Evolutionary conservation across 139 green algal genomes (phyloP).

Genomic region (Coelastrella sp.): DNA sequence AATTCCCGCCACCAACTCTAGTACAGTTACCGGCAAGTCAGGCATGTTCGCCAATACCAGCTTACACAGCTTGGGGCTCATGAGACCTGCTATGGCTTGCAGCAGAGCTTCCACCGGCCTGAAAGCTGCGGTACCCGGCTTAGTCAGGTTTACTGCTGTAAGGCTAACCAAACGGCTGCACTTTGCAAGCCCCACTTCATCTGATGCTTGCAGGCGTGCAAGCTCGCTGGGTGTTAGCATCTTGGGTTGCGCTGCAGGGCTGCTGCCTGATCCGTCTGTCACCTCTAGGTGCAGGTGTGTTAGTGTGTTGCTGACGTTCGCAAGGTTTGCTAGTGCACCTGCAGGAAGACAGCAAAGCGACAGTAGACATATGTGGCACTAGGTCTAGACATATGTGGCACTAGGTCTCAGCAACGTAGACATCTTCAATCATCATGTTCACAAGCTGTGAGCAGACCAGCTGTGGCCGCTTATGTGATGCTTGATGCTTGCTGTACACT

Average conservation of each 20-base stretch:
- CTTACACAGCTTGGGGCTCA: not conserved
- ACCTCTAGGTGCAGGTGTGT: constrained; percentile 33
- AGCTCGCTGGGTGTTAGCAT: constrained; percentile 11
- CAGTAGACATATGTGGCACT: not conserved
- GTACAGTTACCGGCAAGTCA: not conserved
- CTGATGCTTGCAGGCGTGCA: constrained; percentile 17
- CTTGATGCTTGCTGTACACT: too few relatives aligned
- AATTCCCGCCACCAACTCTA: constrained; percentile 27
- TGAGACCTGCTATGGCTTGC: not conserved
- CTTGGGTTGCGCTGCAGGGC: not conserved
- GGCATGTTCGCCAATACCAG: constrained; percentile 21
- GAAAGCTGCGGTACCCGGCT: not conserved
- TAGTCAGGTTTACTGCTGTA: not conserved
- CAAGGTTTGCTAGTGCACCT: constrained; percentile 5
- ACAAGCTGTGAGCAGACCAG: too few relatives aligned
- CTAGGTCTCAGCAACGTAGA: not conserved
- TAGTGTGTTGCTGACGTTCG: not conserved
- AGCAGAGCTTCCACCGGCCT: constrained; percentile 16
- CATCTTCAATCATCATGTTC: too few relatives aligned
- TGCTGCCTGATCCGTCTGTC: not conserved
- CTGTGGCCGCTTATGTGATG: too few relatives aligned
- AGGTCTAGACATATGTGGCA: not conserved
- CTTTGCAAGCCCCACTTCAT: constrained; percentile 29
- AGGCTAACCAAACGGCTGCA: constrained; percentile 8
- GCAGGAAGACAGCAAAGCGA: not conserved